Conservation (phyloP, 345 rosid genomes). For the Pelargonium nanum region DNA sequence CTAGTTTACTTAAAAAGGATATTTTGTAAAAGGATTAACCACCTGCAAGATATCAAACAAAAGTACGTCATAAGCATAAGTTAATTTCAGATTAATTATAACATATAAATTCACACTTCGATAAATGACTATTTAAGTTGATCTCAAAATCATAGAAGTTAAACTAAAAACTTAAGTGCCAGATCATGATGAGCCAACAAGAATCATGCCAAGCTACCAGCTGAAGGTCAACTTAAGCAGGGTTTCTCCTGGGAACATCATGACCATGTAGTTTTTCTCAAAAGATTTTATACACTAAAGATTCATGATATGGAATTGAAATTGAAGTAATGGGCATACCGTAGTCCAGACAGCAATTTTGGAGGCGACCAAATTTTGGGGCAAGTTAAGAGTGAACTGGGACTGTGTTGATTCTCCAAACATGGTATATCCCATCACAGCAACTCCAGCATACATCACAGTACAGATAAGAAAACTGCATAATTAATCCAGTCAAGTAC, state of each 20-base stretch:
- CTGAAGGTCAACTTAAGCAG: too few relatives aligned
- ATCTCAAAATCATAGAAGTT: too few relatives aligned
- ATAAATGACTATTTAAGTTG: too few relatives aligned
- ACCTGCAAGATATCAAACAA: conserved; percentile 38
- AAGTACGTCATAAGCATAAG: background rate
- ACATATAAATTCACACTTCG: background rate
- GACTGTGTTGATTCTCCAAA: conserved; percentile 68
- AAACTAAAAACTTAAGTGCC: background rate
- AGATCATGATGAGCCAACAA: background rate
- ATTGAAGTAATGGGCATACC: conserved; percentile 24
- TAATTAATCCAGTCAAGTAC: background rate
- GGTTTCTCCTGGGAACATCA: too few relatives aligned
- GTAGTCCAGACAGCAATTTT: conserved; percentile 96
- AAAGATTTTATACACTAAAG: background rate
- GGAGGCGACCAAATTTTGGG: conserved; percentile 69
- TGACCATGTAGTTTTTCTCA: too few relatives aligned
- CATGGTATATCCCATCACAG: conserved; percentile 80
- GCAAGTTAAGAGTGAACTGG: conserved; percentile 90
- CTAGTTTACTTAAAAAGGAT: conserved; percentile 46
- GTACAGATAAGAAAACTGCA: conserved; percentile 69
- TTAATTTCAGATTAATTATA: background rate
- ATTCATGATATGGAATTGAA: background rate
- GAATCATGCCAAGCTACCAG: too few relatives aligned
- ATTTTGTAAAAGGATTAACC: conserved; percentile 77
- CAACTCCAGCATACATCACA: conserved; percentile 71